phyloP scores from a whole-genome alignment of 2,329 filamentous ascomycete genomes.

The Monosporascus sp. region DNA sequence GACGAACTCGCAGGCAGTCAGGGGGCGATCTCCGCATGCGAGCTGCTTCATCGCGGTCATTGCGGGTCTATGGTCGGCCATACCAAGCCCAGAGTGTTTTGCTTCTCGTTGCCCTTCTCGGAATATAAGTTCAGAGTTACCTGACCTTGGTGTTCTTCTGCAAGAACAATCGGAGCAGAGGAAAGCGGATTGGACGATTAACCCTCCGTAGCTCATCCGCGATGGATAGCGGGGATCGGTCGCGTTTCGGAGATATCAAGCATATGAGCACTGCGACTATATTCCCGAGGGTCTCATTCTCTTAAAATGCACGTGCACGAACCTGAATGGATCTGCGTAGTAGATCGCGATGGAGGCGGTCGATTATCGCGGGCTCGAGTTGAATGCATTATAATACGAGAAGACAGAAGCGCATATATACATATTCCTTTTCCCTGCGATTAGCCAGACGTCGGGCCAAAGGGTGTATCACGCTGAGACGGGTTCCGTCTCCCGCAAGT shows the following conservation, averaged over 20 bases:
- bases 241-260: neutral
- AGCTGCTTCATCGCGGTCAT: slow-evolving; percentile 12
- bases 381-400: slow-evolving; percentile 4
- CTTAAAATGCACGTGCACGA: slow-evolving; percentile 2
- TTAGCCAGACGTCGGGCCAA: slow-evolving; percentile 6
- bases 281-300: neutral
- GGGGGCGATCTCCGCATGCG: slow-evolving; percentile 24
- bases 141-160: neutral
- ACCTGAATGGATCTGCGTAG: slow-evolving; percentile 4
- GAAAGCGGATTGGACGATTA: neutral
- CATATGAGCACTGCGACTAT: neutral
- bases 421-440: neutral
- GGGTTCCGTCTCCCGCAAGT: slow-evolving; percentile 1
- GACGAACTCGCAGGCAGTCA: slow-evolving; percentile 25
- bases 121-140: neutral
- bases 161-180: slow-evolving; percentile 4
- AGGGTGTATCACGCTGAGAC: slow-evolving; percentile 1
- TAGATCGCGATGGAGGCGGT: neutral
- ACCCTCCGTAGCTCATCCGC: neutral
- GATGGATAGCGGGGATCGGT: neutral
- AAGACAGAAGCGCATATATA: slow-evolving; percentile 6
- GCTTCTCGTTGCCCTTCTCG: neutral
- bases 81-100: neutral
- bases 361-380: slow-evolving; percentile 1
- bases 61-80: slow-evolving; percentile 1